Evolutionary conservation across 2,329 filamentous ascomycete species (phyloP).

Genomic region (Periconia digitata): DNA sequence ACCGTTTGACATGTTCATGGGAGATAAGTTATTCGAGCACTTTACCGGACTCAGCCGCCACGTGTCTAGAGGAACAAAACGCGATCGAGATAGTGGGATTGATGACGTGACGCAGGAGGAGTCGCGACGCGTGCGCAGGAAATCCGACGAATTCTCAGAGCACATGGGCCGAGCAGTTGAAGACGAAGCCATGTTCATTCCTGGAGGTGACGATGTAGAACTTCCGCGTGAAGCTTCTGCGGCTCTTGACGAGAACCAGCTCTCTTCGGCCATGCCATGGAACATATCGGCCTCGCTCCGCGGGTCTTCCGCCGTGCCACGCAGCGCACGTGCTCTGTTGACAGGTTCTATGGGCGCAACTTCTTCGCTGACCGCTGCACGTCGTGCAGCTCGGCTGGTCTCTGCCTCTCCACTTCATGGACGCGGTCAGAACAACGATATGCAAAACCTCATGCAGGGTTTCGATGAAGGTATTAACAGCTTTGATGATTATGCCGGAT

Average conservation of each 20-base stretch:
- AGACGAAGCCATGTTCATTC: slow-evolving; percentile 31
- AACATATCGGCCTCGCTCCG: slow-evolving; percentile 60
- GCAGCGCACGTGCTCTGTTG: slow-evolving; percentile 46
- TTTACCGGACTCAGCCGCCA: slow-evolving; percentile 46
- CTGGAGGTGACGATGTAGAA: slow-evolving; percentile 58
- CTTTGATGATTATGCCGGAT: slow-evolving; percentile 19
- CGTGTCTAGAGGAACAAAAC: slow-evolving; percentile 28
- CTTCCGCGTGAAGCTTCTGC: slow-evolving; percentile 68
- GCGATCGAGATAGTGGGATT: slow-evolving; percentile 36
- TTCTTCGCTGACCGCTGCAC: slow-evolving; percentile 35
- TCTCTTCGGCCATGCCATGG: slow-evolving; percentile 69
- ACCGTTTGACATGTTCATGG: slow-evolving; percentile 62
- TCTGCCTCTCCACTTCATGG: slow-evolving; percentile 64
- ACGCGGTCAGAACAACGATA: slow-evolving; percentile 41
- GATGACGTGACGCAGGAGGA: slow-evolving; percentile 37
- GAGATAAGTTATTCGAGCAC: slow-evolving; percentile 54
- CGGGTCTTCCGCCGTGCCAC: slow-evolving; percentile 50
- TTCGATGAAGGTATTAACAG: slow-evolving; percentile 36
- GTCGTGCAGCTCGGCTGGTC: slow-evolving; percentile 55
- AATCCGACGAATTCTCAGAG: slow-evolving; percentile 33
- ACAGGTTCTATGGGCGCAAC: slow-evolving; percentile 36
- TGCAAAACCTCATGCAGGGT: slow-evolving; percentile 27
- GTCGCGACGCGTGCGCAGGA: slow-evolving; percentile 37
- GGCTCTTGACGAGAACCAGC: slow-evolving; percentile 68
- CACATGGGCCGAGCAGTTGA: slow-evolving; percentile 40